Evolutionary conservation across 2,329 filamentous ascomycete genomes (phyloP).

Genomic region (Botrytis porri): DNA sequence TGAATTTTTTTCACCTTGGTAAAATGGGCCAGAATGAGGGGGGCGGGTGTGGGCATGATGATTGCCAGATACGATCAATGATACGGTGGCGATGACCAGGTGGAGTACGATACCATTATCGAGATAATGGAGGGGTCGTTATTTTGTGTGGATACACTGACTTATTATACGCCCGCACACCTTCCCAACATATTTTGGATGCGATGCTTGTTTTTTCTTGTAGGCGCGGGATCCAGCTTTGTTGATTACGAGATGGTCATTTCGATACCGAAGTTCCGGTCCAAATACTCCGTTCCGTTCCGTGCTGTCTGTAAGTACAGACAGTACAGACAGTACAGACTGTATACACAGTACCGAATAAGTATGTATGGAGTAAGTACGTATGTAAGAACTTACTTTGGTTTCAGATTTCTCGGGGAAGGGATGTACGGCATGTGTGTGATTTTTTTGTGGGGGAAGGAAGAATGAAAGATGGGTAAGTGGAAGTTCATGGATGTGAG

Average conservation of each 20-base stretch:
- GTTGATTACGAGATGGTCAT: background rate
- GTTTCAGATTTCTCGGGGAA: background rate
- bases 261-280: background rate
- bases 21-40: background rate
- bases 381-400: background rate
- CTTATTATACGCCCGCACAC: background rate
- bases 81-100: background rate
- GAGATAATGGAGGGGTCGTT: conserved; percentile 4
- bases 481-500: background rate
- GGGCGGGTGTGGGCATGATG: background rate
- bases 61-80: background rate
- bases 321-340: too few species aligned
- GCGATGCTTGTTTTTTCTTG: background rate
- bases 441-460: background rate
- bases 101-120: background rate
- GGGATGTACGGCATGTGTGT: background rate
- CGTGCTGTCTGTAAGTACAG: background rate
- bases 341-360: too few species aligned
- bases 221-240: conserved; percentile 1
- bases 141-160: background rate
- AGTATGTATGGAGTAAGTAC: background rate
- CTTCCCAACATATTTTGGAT: background rate
- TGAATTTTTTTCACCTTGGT: background rate
- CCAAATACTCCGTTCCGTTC: background rate
- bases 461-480: background rate